These are phyloP conservation scores for Bipolaris sorokiniana DNA, from an alignment of 2,329 filamentous ascomycete species.

Conservation along the genomic window DNA sequence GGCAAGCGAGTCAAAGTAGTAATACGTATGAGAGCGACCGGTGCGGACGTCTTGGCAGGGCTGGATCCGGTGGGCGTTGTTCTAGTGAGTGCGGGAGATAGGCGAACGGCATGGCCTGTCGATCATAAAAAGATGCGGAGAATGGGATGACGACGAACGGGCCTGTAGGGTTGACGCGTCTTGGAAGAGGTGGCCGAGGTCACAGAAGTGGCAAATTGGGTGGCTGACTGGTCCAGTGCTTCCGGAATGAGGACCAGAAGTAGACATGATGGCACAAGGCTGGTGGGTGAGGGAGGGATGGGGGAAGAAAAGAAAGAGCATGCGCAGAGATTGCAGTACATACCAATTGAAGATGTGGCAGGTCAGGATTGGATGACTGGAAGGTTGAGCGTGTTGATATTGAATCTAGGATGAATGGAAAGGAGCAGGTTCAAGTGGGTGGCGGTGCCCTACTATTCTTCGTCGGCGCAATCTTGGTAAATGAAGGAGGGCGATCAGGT, in stretches of 20 bases:
- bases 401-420: neutral
- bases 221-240: neutral
- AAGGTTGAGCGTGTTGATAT: neutral
- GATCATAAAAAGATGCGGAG: constrained; percentile 4
- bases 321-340: constrained; percentile 7
- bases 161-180: neutral
- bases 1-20: neutral
- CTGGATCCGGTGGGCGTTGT: neutral
- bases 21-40: neutral
- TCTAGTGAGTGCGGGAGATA: constrained; percentile 7
- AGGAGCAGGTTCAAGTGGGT: neutral
- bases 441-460: neutral
- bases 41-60: constrained; percentile 6
- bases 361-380: neutral
- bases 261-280: neutral
- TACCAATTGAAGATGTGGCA: constrained; percentile 9
- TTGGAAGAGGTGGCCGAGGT: neutral
- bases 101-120: constrained; percentile 8
- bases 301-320: neutral
- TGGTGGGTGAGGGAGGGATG: neutral
- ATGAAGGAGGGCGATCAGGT: constrained; percentile 14
- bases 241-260: neutral
- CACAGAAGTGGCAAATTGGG: neutral
- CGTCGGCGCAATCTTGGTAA: constrained; percentile 12
- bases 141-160: neutral